Evolutionary conservation across 2,329 filamentous ascomycete species (phyloP).

Genomic region (Emmonsiellopsis sp.): DNA sequence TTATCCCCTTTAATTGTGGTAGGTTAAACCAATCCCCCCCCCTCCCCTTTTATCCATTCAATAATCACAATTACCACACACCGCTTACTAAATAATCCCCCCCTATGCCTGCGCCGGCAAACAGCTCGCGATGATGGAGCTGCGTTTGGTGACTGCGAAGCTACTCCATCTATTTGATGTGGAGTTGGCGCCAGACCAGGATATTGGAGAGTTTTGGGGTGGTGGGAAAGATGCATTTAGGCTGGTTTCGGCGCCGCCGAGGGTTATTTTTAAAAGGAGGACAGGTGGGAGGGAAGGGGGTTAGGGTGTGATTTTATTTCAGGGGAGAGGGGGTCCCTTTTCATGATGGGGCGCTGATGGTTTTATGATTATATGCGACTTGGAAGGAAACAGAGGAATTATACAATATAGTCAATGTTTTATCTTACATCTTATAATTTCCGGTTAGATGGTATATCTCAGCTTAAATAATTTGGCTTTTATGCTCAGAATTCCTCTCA

Average conservation of each 20-base stretch:
- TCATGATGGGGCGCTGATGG: too few species aligned
- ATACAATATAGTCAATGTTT: too few species aligned
- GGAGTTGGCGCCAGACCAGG: conserved; percentile 7
- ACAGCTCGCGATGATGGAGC: conserved; percentile 19
- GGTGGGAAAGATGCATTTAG: conserved; percentile 3
- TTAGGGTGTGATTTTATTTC: too few species aligned
- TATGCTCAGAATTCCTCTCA: too few species aligned
- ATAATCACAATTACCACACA: neutral
- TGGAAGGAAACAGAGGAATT: too few species aligned
- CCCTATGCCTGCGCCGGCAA: conserved; percentile 17
- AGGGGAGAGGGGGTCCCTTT: too few species aligned
- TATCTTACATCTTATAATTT: too few species aligned
- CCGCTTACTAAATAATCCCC: conserved; percentile 5
- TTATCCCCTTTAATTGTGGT: conserved; percentile 15
- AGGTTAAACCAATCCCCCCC: neutral
- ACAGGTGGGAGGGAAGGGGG: too few species aligned
- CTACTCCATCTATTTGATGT: conserved; percentile 11
- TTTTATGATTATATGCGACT: too few species aligned
- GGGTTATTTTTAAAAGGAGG: too few species aligned
- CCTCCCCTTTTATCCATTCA: neutral
- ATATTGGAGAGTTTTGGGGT: neutral
- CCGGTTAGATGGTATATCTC: too few species aligned
- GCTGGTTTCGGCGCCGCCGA: neutral
- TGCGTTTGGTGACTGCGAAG: conserved; percentile 16
- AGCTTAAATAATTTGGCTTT: too few species aligned